Evolutionary conservation across 2,329 filamentous ascomycete genomes (phyloP).

Genomic region (Onygenales sp.): DNA sequence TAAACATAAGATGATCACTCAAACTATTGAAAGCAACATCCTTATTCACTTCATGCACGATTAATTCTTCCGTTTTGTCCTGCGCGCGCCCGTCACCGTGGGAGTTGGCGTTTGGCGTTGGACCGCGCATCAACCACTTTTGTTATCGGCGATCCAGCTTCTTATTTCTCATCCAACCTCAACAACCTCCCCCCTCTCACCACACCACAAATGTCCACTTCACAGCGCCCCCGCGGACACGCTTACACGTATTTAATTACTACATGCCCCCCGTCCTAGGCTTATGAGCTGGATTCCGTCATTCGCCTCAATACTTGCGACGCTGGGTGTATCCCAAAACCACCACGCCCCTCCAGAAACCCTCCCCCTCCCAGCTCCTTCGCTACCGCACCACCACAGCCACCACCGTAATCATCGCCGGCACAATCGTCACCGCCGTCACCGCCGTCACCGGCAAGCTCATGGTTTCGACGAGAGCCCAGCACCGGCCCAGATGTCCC

Average conservation of each 20-base stretch:
- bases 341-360: background rate
- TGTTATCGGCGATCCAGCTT: background rate
- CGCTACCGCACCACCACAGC: background rate
- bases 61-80: background rate
- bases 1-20: background rate
- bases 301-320: too few relatives aligned
- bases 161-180: too few relatives aligned
- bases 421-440: background rate
- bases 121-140: background rate
- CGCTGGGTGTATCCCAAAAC: too few relatives aligned
- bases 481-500: constrained; percentile 16
- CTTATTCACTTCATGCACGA: too few relatives aligned
- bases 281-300: background rate
- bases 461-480: background rate
- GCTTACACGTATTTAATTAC: background rate
- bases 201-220: background rate
- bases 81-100: background rate
- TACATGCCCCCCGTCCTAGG: background rate
- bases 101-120: background rate
- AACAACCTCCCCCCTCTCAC: too few relatives aligned
- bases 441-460: background rate
- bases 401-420: background rate
- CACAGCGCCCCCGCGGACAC: background rate
- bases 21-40: background rate
- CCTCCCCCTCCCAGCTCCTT: too few relatives aligned